phyloP scores from a whole-genome alignment of 768 basidiomycete genomes.

The Mycena indigotica region DNA sequence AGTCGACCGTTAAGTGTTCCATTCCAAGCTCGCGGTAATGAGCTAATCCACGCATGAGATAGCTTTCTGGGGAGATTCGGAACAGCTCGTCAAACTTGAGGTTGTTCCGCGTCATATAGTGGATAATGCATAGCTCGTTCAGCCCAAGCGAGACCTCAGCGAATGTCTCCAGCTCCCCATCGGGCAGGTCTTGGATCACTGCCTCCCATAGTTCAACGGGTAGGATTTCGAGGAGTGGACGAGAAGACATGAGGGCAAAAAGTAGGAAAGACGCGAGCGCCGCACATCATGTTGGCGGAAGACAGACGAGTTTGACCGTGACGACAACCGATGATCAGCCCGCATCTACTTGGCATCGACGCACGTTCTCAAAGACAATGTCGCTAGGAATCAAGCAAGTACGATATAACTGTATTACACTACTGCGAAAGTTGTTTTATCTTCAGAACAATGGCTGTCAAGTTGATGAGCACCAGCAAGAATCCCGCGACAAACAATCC shows the following conservation, averaged over 20 bases:
- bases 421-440: constrained; percentile 45
- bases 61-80: not conserved
- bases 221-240: not conserved
- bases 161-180: not conserved
- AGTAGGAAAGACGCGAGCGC: no score
- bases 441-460: constrained; percentile 50
- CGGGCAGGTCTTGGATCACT: not conserved
- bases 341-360: no score
- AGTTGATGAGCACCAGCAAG: not conserved
- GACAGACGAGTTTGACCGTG: no score
- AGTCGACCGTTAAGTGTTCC: not conserved
- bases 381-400: no score
- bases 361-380: no score
- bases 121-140: not conserved
- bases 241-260: not conserved
- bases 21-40: not conserved
- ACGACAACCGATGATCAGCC: no score
- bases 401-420: not conserved
- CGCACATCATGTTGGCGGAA: no score
- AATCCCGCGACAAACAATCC: not conserved
- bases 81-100: not conserved
- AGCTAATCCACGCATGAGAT: not conserved
- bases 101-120: not conserved
- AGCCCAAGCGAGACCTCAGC: not conserved
- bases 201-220: not conserved